A percentile compares a stretch with the other conserved stretches of the same genome.
Conservation (phyloP, 805 yeast species). For the Priceomyces melissophilus region DNA sequence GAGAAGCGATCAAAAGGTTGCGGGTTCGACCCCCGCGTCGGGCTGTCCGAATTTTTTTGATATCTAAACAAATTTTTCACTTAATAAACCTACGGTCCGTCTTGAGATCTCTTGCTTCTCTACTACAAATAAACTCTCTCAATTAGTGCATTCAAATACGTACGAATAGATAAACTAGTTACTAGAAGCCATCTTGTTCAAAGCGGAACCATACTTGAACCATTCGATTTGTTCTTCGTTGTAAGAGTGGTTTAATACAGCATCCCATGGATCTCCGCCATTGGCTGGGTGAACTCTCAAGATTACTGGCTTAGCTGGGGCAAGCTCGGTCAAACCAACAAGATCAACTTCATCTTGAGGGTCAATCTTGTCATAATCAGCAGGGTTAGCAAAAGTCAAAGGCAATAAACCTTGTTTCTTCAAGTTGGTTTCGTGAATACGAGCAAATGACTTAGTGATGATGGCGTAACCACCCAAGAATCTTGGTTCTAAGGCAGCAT, state of each 20-base stretch:
- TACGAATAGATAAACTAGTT: neutral
- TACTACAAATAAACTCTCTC: no score
- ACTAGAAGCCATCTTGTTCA: conserved; percentile 81
- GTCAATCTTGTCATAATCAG: conserved; percentile 90
- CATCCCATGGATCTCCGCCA: conserved; percentile 78
- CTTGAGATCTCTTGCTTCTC: no score
- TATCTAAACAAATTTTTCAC: no score
- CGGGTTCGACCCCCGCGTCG: conserved; percentile 16
- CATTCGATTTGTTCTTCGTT: conserved; percentile 96
- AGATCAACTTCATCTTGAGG: conserved; percentile 88
- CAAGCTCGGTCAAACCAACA: conserved; percentile 74
- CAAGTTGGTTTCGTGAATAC: conserved; percentile 99
- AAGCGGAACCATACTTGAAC: conserved; percentile 99
- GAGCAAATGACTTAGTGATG: conserved; percentile 95
- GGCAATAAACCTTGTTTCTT: conserved; percentile 99
- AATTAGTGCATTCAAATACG: neutral
- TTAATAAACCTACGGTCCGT: no score
- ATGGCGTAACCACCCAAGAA: conserved; percentile 98
- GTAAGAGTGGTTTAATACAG: conserved; percentile 93
- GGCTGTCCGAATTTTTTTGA: conserved; percentile 5
- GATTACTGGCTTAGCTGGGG: conserved; percentile 90
- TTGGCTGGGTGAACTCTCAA: conserved; percentile 70
- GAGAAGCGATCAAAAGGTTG: conserved; percentile 15
- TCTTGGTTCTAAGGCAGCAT: conserved; percentile 99
- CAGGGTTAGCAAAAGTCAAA: conserved; percentile 84